Evolutionary conservation across 2,329 filamentous ascomycete genomes (phyloP), one percentile per base, ranked within the genome.

Genomic region (Exophiala alcalophila): DNA sequence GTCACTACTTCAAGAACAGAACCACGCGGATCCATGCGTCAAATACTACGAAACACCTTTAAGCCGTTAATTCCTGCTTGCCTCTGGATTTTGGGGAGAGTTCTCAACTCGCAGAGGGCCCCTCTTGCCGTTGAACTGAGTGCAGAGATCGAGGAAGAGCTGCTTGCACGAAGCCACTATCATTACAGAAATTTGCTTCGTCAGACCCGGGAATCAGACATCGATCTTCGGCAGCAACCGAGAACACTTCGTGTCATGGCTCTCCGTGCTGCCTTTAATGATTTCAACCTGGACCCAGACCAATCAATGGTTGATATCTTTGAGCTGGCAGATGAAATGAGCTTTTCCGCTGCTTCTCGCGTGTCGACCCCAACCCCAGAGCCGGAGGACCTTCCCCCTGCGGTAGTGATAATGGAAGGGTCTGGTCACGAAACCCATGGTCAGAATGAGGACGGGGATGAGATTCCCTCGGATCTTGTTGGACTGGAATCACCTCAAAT

Each of bases 281-380:
- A 52, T 20, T 45, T 46, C n/a, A 35, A 45, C 30, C 23, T 49
- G 16, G 41, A 50, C 33, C 40, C 44, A n/a, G 47, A 48, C 20
- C 33, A 38, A 9, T 42, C 29, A 3, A 44, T 44, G 36, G 33
- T 45, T 21, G 40, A 41, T 29, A 41, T 40, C 16, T 41, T 46
- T n/a, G 44, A 34, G 18, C 7, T 39, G n/a, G 44, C 34, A 8
- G 44, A 53, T 11, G 47, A 39, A 11, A 33, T 49, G 27, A 38
- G 30, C 15, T 32, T 39, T n/a, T 14, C 16, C 7, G 32, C 19
- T 9, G 23, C 19, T 6, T 49, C 39, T 16, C 30, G 32, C 30
- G 41, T 31, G 8, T 52, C 48, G 7, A 53, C 48, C 7, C 40
- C 50, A n/a, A 53, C 50, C 5, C 50, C 50, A 9, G 50, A 53